Evolutionary conservation across 2,329 filamentous ascomycete genomes (phyloP).

Genomic region (Aspergillus sp.): DNA sequence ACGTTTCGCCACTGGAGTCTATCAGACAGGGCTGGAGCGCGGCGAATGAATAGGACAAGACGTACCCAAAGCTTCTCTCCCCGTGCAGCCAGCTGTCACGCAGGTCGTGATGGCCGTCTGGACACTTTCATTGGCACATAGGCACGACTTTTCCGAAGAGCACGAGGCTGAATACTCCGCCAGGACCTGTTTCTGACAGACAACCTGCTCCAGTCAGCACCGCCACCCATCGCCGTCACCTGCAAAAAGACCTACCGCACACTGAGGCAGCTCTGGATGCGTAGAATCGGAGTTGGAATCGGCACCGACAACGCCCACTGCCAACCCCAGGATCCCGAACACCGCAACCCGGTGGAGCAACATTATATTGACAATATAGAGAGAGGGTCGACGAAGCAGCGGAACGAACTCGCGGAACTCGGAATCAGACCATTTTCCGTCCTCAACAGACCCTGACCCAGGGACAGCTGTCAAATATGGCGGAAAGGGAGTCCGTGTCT

Average conservation of each 20-base stretch:
- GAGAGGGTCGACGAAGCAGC: neutral
- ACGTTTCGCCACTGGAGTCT: slow-evolving; percentile 6
- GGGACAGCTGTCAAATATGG: neutral
- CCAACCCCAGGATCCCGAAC: neutral
- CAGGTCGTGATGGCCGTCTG: slow-evolving; percentile 1
- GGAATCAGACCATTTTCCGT: neutral
- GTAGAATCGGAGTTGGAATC: neutral
- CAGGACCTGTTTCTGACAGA: neutral
- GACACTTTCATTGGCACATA: slow-evolving; percentile 1
- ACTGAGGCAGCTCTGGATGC: neutral
- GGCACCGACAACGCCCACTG: neutral
- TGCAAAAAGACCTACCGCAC: neutral
- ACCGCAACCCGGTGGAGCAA: neutral
- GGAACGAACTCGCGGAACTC: neutral
- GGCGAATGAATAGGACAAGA: neutral
- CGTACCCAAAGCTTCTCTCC: slow-evolving; percentile 9
- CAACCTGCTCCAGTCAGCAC: neutral
- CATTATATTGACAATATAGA: neutral
- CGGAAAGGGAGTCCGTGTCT: neutral
- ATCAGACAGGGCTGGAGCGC: neutral
- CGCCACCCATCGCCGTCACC: neutral
- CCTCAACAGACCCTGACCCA: neutral
- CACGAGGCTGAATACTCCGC: neutral
- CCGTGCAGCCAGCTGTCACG: slow-evolving; percentile 1
- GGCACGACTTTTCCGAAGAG: slow-evolving; percentile 1